Base-by-base conservation (phyloP, 257 asterid species). In the Nicotiana noctiflora region DNA sequence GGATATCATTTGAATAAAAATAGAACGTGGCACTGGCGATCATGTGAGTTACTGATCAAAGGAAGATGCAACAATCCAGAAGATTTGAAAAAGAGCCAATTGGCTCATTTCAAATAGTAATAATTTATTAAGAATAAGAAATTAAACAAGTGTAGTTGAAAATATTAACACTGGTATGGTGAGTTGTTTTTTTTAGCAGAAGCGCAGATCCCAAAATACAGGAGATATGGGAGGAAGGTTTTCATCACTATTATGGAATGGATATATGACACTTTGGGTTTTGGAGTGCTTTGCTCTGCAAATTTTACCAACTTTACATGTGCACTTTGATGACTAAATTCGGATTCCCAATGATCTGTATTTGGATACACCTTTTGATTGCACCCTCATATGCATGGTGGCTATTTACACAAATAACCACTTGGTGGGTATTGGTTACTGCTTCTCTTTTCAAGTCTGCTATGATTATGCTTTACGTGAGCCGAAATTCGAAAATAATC, bases 261-360 rank as follows among this genome's bases (percentile, higher is more conserved):
- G 49, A 40, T 40, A 7, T 6, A 10, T 57, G 70, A 32, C 57
- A 57, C 23, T 59, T 77, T 31, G 75, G 52, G 75, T 66, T 34
- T 19, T 66, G 21, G 23, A 15, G 5, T 34, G 72, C 81, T 37
- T 31, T 53, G 21, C 77, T 46, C 77, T 72, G 77, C 59, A 72
- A 46, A 13, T 11, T 56, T 31, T 21, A 77, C 65, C 72, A 77
- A 13, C 81, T 77, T 77, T 59, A 37, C 81, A 77, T 77, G 81
- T 77, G 81, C 81, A 12, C 57, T 77, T 72, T 72, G 7, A 72
- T 72, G 23, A 46, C 37, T 72, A 72, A 40, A 21, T 72, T 77
- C 34, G 52, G 70, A 37, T 77, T 77, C 81, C 81, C 81, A 77
- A 77, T 59, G 72, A 77, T 77, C n/a, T 77, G 19, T 17, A 56